These are phyloP conservation scores for Pichia manshurica DNA, from an alignment of 805 yeast genomes.

Conservation along the genomic window DNA sequence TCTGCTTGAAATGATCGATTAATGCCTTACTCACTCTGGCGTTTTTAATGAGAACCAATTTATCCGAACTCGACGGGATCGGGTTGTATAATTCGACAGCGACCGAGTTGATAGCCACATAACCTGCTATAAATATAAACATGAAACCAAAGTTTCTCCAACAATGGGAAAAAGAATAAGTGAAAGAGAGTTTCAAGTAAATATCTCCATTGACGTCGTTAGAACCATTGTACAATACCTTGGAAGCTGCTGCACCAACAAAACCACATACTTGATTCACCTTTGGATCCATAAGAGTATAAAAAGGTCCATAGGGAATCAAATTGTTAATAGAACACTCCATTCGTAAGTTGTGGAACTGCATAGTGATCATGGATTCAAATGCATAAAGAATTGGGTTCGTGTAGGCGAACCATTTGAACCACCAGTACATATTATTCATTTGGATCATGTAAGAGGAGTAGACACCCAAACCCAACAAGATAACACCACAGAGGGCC, in stretches of 20 bases:
- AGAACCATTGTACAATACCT: conserved; percentile 20
- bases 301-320: conserved; percentile 54
- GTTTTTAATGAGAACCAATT: conserved; percentile 27
- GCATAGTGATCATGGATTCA: conserved; percentile 52
- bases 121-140: conserved; percentile 38
- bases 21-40: conserved; percentile 23
- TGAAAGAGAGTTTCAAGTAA: conserved; percentile 40
- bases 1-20: conserved; percentile 20
- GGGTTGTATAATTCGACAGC: conserved; percentile 30
- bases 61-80: conserved; percentile 29
- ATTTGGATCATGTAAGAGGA: conserved; percentile 64
- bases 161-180: conserved; percentile 50
- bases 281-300: conserved; percentile 34
- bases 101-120: conserved; percentile 28
- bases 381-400: conserved; percentile 45
- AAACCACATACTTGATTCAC: conserved; percentile 44
- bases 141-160: conserved; percentile 76
- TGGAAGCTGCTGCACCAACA: conserved; percentile 39
- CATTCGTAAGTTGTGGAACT: conserved; percentile 50
- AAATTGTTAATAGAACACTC: conserved; percentile 37
- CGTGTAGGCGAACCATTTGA: conserved; percentile 48
- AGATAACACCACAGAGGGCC: conserved; percentile 50
- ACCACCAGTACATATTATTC: conserved; percentile 57
- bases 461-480: conserved; percentile 48
- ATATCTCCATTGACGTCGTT: conserved; percentile 46